These are phyloP conservation scores for Rhododendron griersonianum DNA, from an alignment of 148 eudicot genomes.

Conservation along the genomic window DNA sequence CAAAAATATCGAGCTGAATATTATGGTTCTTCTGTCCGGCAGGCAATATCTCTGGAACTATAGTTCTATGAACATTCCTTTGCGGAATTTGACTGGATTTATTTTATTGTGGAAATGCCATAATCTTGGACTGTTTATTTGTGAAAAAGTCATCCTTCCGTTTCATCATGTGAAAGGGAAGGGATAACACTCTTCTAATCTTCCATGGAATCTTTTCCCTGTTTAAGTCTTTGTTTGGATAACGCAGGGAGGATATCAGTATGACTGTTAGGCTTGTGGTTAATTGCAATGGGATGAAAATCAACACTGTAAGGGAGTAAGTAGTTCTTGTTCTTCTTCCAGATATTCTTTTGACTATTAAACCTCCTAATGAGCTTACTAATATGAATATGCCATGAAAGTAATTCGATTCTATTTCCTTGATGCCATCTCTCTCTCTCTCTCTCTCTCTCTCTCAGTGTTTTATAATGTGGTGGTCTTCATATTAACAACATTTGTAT, in stretches of 20 bases:
- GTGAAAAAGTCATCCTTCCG: neutral
- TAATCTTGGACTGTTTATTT: neutral
- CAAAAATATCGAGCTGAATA: neutral
- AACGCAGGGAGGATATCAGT: conserved; percentile 82
- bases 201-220: neutral
- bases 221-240: conserved; percentile 7
- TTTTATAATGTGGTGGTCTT: neutral
- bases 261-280: conserved; percentile 94
- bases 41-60: neutral
- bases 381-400: neutral
- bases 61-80: neutral
- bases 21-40: neutral
- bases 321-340: conserved; percentile 20
- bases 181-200: neutral
- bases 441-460: neutral
- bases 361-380: neutral
- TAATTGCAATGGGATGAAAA: conserved; percentile 79
- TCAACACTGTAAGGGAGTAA: conserved; percentile 77
- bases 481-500: neutral
- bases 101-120: neutral
- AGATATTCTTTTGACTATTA: neutral
- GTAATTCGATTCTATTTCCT: neutral
- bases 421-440: neutral
- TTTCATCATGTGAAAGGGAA: neutral
- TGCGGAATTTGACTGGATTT: neutral